Percentiles rank a stretch among this genome's conserved stretches.
Conservation (phyloP, 495 filamentous ascomycete genomes). For the Neurospora cerealis region DNA sequence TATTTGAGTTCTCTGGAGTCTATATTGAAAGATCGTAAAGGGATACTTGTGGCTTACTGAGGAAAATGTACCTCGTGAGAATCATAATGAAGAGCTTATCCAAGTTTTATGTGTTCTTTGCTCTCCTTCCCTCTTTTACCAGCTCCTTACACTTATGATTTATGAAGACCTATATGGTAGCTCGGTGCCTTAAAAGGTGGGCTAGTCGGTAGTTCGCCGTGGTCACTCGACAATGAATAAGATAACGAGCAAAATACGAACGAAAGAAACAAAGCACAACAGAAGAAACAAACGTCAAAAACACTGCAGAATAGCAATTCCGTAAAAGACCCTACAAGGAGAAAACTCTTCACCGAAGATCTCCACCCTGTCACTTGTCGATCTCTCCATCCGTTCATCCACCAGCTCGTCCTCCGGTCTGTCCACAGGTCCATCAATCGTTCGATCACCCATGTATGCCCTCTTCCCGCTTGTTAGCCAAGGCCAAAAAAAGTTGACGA, state of each 20-base stretch:
- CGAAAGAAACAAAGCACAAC: background rate
- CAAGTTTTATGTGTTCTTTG: background rate
- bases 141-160: background rate
- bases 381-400: background rate
- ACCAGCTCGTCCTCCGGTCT: background rate
- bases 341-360: background rate
- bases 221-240: too few species aligned
- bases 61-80: too few species aligned
- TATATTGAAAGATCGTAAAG: too few species aligned
- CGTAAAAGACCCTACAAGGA: background rate
- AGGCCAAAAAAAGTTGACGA: too few species aligned
- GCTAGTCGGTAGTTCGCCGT: background rate
- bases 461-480: background rate
- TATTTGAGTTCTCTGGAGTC: too few species aligned
- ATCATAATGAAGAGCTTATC: too few species aligned
- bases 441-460: background rate
- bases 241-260: background rate
- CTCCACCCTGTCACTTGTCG: background rate
- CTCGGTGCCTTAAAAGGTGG: background rate
- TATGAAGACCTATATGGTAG: background rate
- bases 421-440: background rate
- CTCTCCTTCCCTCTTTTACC: background rate
- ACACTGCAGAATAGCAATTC: background rate
- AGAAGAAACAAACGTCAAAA: background rate
- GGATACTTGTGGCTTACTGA: too few species aligned